Percentiles rank a stretch among this genome's conserved stretches.
Conservation (phyloP, 139 green algal genomes). For the Chlamydomonas sphaeroides region DNA sequence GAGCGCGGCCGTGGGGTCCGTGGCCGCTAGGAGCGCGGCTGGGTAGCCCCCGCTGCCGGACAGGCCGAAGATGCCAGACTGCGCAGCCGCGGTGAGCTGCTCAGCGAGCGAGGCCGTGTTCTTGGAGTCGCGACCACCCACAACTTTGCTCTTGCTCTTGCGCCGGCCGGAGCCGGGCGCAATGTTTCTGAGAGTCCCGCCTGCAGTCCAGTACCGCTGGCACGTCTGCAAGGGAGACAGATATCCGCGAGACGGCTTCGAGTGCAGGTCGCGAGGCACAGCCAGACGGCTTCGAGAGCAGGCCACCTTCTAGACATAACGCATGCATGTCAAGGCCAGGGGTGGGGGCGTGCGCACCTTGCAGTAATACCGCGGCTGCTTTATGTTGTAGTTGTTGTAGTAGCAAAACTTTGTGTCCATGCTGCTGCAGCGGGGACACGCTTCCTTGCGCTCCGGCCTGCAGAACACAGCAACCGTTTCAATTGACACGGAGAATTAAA, state of each 20-base stretch:
- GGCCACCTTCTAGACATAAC: too few species aligned
- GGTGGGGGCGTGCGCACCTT: slow-evolving; percentile 54
- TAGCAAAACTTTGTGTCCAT: slow-evolving; percentile 97
- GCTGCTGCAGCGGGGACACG: slow-evolving; percentile 86
- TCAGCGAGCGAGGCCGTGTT: slow-evolving; percentile 6
- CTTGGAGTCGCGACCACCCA: not conserved
- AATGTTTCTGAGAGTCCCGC: slow-evolving; percentile 91
- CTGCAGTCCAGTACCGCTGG: slow-evolving; percentile 94
- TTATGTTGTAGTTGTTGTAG: slow-evolving; percentile 99
- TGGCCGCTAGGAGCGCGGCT: not conserved
- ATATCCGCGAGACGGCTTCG: too few species aligned
- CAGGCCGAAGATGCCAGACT: slow-evolving; percentile 8
- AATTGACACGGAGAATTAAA: too few species aligned
- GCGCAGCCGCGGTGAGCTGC: slow-evolving; percentile 3
- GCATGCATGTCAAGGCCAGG: too few species aligned
- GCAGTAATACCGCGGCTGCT: slow-evolving; percentile 94
- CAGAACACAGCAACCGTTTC: too few species aligned
- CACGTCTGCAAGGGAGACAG: slow-evolving; percentile 73
- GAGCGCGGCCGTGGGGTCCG: not conserved
- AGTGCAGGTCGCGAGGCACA: too few species aligned
- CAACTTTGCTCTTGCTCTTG: slow-evolving; percentile 70
- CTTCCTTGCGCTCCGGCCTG: slow-evolving; percentile 24
- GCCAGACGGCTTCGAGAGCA: too few species aligned
- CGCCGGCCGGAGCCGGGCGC: slow-evolving; percentile 83
- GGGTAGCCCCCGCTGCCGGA: not conserved